These are phyloP conservation scores for Galerina sulciceps DNA, from an alignment of 768 basidiomycete genomes.

Conservation along the genomic window DNA sequence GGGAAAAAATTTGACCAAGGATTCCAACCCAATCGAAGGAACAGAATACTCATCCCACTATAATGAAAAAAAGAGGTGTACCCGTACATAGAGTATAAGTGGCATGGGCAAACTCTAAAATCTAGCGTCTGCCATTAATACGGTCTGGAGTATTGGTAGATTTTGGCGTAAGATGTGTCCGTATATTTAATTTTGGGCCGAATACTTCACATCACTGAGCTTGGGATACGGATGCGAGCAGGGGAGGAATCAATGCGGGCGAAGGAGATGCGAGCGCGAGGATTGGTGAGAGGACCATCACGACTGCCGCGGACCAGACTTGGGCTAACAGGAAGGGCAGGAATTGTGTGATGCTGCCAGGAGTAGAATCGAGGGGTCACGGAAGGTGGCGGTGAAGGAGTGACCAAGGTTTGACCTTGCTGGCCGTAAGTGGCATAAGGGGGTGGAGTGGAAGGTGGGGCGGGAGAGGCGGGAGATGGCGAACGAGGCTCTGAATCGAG, in stretches of 20 bases:
- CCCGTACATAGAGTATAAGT: slow-evolving; percentile 17
- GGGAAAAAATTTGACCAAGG: neutral
- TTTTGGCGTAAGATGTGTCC: slow-evolving; percentile 22
- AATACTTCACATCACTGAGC: slow-evolving; percentile 36
- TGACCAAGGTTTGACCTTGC: slow-evolving; percentile 29
- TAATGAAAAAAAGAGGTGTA: slow-evolving; percentile 5
- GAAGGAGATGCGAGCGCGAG: slow-evolving; percentile 60
- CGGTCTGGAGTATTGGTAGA: slow-evolving; percentile 13
- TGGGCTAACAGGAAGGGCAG: slow-evolving; percentile 37
- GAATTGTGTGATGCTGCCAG: slow-evolving; percentile 44
- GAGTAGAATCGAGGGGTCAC: slow-evolving; percentile 62
- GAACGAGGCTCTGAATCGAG: slow-evolving; percentile 33
- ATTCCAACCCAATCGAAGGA: slow-evolving; percentile 8
- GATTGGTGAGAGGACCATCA: slow-evolving; percentile 60
- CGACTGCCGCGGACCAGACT: slow-evolving; percentile 31
- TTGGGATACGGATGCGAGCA: slow-evolving; percentile 48
- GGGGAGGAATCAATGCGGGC: slow-evolving; percentile 53
- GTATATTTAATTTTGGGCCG: slow-evolving; percentile 5
- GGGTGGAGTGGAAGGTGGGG: slow-evolving; percentile 30
- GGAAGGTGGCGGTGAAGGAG: slow-evolving; percentile 60
- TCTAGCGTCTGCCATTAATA: slow-evolving; percentile 18
- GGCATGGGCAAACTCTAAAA: slow-evolving; percentile 4
- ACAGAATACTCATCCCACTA: slow-evolving; percentile 3
- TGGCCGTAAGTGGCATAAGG: slow-evolving; percentile 24
- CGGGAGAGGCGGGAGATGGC: slow-evolving; percentile 31